A percentile compares a stretch with the other conserved stretches of the same genome.
phyloP scores from a whole-genome alignment of 345 rosid species.

The Hypericum androsaemum region DNA sequence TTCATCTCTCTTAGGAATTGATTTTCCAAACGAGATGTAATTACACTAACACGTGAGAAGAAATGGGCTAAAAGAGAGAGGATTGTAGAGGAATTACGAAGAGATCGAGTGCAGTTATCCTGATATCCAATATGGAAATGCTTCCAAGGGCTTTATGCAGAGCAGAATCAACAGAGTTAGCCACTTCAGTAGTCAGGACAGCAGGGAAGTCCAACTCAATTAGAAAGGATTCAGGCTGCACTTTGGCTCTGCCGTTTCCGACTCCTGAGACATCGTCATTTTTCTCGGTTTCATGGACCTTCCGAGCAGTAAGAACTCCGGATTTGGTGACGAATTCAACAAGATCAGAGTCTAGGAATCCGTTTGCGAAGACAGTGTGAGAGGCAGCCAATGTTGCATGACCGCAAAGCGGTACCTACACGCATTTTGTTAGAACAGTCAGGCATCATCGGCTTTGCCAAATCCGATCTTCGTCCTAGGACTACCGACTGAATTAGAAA shows the following conservation, averaged over 20 bases:
- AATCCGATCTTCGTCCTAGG: too few species aligned
- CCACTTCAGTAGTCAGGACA: constrained; percentile 25
- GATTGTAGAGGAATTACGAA: constrained; percentile 30
- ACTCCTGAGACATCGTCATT: too few species aligned
- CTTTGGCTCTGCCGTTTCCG: too few species aligned
- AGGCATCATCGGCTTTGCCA: too few species aligned
- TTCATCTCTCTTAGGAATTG: too few species aligned
- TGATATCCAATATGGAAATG: constrained; percentile 41
- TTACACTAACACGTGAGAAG: too few species aligned
- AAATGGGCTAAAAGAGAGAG: neutral
- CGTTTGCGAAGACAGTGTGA: constrained; percentile 45
- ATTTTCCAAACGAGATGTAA: too few species aligned
- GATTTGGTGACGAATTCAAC: constrained; percentile 64
- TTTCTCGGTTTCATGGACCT: constrained; percentile 11
- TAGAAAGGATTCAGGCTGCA: constrained; percentile 21
- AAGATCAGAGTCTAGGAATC: constrained; percentile 33
- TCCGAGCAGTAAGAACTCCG: constrained; percentile 57
- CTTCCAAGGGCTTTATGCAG: constrained; percentile 43
- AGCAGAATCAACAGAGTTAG: constrained; percentile 15
- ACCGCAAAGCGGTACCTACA: constrained; percentile 67
- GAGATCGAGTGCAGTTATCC: constrained; percentile 33
- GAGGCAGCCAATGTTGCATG: constrained; percentile 88
- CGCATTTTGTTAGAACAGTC: too few species aligned
- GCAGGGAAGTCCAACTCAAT: constrained; percentile 54
- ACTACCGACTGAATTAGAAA: too few species aligned